Conservation (phyloP, 371 early-diverging fungal genomes). For the Basidiobolus meristosporus region DNA sequence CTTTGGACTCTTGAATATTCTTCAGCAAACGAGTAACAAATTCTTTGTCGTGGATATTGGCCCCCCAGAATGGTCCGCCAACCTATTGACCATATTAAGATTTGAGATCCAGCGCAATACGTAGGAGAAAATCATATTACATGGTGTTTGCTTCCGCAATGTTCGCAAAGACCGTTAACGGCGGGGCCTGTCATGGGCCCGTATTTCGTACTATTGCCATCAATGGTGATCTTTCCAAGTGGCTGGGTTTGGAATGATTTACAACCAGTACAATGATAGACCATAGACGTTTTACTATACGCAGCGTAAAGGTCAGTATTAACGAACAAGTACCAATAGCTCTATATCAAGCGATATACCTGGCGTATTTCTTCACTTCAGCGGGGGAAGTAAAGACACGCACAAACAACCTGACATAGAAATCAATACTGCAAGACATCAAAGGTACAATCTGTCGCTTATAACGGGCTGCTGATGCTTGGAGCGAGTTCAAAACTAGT, state of each 20-base stretch:
- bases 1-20: slow-evolving; percentile 30
- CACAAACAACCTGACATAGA: slow-evolving; percentile 97
- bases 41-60: slow-evolving; percentile 56
- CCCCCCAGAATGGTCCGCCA: slow-evolving; percentile 93
- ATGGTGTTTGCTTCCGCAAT: slow-evolving; percentile 43
- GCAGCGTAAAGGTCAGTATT: no score
- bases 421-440: slow-evolving; percentile 93
- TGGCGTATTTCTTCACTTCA: slow-evolving; percentile 51
- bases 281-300: slow-evolving; percentile 47
- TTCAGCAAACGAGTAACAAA: slow-evolving; percentile 60
- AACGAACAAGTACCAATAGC: no score
- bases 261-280: slow-evolving; percentile 78
- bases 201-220: slow-evolving; percentile 30
- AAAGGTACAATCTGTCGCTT: slow-evolving; percentile 80
- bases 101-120: no score
- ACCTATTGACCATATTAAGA: slow-evolving; percentile 19
- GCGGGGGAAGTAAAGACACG: slow-evolving; percentile 69
- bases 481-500: slow-evolving; percentile 73
- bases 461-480: slow-evolving; percentile 78
- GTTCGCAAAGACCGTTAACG: slow-evolving; percentile 37
- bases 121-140: no score
- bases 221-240: slow-evolving; percentile 33
- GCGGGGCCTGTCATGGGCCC: slow-evolving; percentile 37
- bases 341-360: no score
- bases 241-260: slow-evolving; percentile 43